Conservation (phyloP, 2,329 filamentous ascomycete genomes). For the Pleomassaria siparia region DNA sequence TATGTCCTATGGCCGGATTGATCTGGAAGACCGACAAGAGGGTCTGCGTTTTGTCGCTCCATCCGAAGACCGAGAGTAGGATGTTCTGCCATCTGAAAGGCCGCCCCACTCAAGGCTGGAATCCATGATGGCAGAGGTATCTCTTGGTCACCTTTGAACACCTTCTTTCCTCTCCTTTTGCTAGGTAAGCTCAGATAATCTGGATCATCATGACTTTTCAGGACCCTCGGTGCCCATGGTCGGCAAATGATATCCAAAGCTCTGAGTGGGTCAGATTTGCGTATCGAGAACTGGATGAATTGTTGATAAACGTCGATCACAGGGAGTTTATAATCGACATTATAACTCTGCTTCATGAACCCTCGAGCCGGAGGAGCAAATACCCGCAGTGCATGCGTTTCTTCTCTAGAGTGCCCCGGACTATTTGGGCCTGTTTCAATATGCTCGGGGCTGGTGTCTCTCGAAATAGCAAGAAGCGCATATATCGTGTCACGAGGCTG, state of each 20-base stretch:
- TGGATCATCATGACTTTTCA: not conserved
- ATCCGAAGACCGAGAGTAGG: constrained; percentile 21
- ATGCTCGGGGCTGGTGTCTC: constrained; percentile 30
- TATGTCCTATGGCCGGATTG: constrained; percentile 11
- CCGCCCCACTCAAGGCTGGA: constrained; percentile 17
- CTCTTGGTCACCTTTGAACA: constrained; percentile 4
- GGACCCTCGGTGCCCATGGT: constrained; percentile 35
- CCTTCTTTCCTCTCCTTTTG: not conserved
- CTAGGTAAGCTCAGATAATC: too few relatives aligned
- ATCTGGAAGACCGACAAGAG: constrained; percentile 19
- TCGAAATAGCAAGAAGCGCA: constrained; percentile 38
- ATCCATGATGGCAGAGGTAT: constrained; percentile 33
- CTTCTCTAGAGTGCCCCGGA: too few relatives aligned
- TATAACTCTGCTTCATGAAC: too few relatives aligned
- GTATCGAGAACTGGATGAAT: constrained; percentile 40
- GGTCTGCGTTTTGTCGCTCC: constrained; percentile 21
- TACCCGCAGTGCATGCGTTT: not conserved
- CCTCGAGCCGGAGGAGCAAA: constrained; percentile 9
- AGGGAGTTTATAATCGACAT: constrained; percentile 35
- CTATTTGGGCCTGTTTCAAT: not conserved
- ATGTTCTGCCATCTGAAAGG: constrained; percentile 23
- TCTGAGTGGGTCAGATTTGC: constrained; percentile 15
- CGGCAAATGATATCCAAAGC: constrained; percentile 45
- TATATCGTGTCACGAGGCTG: constrained; percentile 39
- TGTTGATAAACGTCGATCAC: constrained; percentile 37